Base-by-base conservation (phyloP, 495 filamentous ascomycete species). In the Podospora didyma region DNA sequence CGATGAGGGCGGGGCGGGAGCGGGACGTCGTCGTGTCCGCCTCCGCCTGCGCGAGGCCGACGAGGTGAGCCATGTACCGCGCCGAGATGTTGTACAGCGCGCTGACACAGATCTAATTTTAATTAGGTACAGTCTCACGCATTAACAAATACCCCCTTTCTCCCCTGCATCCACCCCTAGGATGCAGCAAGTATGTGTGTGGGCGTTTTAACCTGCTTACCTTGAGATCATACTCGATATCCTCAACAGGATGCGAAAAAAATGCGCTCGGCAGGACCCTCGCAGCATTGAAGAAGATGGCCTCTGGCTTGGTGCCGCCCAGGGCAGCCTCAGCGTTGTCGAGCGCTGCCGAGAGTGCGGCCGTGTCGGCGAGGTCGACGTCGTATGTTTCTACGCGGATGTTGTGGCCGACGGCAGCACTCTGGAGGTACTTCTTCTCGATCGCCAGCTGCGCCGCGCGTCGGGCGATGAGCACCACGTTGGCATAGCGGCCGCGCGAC, bases 201-300 rank as follows among this genome's bases (percentile, higher is more conserved):
- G n/a, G n/a, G n/a, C n/a, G n/a, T n/a, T n/a, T n/a, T n/a, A n/a
- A n/a, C n/a, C n/a, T n/a, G n/a, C n/a, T n/a, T n/a, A 75, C 71
- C 59, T 67, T 72, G 31, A 77, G 65, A 47, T 76, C 70, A 22
- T 70, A 63, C 41, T 71, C 57, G 19, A 77, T 65, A 14, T 71
- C 67, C 46, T 72, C 62, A 35, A 69, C 64, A 0, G 58, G 46
- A 19, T 64, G 62, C 7, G 57, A 53, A 2, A 74, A 58, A 4
- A 75, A 57, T 2, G 62, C 54, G 17, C 60, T 63, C 1, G 59
- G 58, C 1, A 61, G 56, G 1, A 76, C 68, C 6, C 69, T 61
- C 1, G 75, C 74, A 2, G 75, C 69, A 50, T 78, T 78, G 59
- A 63, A 78, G 17, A 75, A 69, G 21, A 78, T 56, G 19, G 59